Base-by-base conservation (phyloP, 2,329 filamentous ascomycete genomes). In the Beauveria scarabaeidicola region DNA sequence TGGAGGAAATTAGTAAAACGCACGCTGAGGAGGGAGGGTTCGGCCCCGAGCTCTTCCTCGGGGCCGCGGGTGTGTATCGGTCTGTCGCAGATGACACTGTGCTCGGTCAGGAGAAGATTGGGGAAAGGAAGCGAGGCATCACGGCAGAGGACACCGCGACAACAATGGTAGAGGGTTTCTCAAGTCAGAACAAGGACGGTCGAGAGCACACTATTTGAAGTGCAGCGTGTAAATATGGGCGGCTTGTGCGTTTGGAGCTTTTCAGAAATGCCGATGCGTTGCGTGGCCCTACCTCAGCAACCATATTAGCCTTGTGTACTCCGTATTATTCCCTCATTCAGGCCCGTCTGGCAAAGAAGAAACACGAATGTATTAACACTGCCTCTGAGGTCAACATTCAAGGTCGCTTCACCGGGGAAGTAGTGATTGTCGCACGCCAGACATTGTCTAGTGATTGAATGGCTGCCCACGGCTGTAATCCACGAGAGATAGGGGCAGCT, bases 1-100 rank as follows among this genome's bases (percentile, higher is more conserved):
- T 92, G 88, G 80, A 85, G 65, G 84, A 91, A 76, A 90, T 92
- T 67, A 82, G 81, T 4, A 74, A 79, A 60, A 88, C 86, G 3
- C 86, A 90, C 69, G 73, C 73, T 7, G 79, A 82, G 46, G 85
- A 87, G 58, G 87, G 84, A 1, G 86, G 86, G 0, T 89, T 88
- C 69, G 72, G 72, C 5, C 70, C 70, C 11, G 73, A 75, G 25
- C 70, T 87, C 27, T 89, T 89, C 65, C 69, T 73, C 13, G 81
- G 81, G 11, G 81, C 85, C 7, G 86, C 86, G 0, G 78, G 76
- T 32, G 78, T 89, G 7, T 90, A 86, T 68, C 76, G 77, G 54
- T 71, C 75, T 8, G 81, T 90, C 9, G 83, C 85, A 0, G 77
- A 86, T 51, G 81, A 87, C 23, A 81, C 80, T 0, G 79, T 83